phyloP scores from a whole-genome alignment of 75 land plant genomes.

The Pseudotsuga menziesii region DNA sequence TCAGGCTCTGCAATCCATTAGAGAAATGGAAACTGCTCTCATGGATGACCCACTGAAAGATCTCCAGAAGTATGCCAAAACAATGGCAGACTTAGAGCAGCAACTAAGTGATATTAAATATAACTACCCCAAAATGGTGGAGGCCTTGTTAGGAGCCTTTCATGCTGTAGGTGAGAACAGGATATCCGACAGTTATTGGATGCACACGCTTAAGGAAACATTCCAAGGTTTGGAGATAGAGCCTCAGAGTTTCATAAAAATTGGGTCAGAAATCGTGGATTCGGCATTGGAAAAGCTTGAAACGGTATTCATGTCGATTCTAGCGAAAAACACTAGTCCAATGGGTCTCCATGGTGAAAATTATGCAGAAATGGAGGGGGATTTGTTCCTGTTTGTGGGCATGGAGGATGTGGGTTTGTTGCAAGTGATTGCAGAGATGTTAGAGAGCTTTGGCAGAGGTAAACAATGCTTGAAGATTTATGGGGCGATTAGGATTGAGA shows the following conservation, averaged over 20 bases:
- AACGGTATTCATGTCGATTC: slow-evolving; percentile 21
- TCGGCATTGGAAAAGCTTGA: slow-evolving; percentile 27
- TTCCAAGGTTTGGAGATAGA: neutral
- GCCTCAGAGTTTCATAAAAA: neutral
- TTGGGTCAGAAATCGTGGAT: slow-evolving; percentile 13
- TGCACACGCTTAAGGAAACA: neutral
- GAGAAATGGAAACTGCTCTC: neutral
- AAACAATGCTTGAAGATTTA: slow-evolving; percentile 11
- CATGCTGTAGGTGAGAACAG: neutral
- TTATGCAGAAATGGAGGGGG: neutral
- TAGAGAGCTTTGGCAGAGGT: slow-evolving; percentile 5
- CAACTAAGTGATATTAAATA: neutral
- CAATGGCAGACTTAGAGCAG: slow-evolving; percentile 7
- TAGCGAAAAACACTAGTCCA: slow-evolving; percentile 8
- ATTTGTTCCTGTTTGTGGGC: neutral
- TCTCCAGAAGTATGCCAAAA: neutral
- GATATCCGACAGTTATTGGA: neutral
- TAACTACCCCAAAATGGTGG: slow-evolving; percentile 8
- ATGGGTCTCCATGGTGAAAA: slow-evolving; percentile 10
- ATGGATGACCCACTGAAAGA: slow-evolving; percentile 1
- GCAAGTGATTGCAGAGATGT: slow-evolving; percentile 10
- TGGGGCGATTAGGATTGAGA: slow-evolving; percentile 5
- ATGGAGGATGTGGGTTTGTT: neutral
- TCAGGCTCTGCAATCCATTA: neutral
- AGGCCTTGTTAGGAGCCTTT: neutral